Evolutionary conservation across 495 filamentous ascomycete genomes (phyloP).

Genomic region (Annulohypoxylon nitens): DNA sequence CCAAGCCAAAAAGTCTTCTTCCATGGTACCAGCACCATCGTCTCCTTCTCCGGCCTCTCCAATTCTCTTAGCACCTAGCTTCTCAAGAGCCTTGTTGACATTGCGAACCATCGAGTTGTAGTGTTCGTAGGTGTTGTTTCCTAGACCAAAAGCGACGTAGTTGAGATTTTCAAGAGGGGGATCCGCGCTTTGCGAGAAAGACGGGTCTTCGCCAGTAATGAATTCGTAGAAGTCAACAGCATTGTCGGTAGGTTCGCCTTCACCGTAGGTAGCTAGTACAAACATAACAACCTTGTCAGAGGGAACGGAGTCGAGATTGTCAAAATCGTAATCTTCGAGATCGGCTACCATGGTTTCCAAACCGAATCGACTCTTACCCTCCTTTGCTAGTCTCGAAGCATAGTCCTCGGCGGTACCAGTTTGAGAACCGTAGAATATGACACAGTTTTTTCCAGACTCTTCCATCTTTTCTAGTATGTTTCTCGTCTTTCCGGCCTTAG

Average conservation of each 20-base stretch:
- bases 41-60: conserved; percentile 94
- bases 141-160: conserved; percentile 95
- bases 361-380: conserved; percentile 94
- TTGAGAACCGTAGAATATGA: conserved; percentile 98
- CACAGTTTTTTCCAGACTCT: conserved; percentile 93
- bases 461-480: conserved; percentile 97
- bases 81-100: conserved; percentile 81
- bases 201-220: conserved; percentile 80
- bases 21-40: conserved; percentile 98
- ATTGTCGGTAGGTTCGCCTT: conserved; percentile 98
- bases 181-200: conserved; percentile 84
- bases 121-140: conserved; percentile 99
- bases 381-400: conserved; percentile 96
- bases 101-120: conserved; percentile 99
- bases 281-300: conserved; percentile 94
- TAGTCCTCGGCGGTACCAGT: conserved; percentile 99
- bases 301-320: conserved; percentile 90
- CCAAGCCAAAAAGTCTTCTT: conserved; percentile 99
- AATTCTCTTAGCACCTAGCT: conserved; percentile 85
- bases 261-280: conserved; percentile 96
- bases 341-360: conserved; percentile 99
- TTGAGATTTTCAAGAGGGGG: conserved; percentile 85
- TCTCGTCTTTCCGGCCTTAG: conserved; percentile 87
- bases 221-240: conserved; percentile 99
- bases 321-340: conserved; percentile 97